Evolutionary conservation across 352 stramenopile genomes (phyloP).

Genomic region (Globisporangium nunn): DNA sequence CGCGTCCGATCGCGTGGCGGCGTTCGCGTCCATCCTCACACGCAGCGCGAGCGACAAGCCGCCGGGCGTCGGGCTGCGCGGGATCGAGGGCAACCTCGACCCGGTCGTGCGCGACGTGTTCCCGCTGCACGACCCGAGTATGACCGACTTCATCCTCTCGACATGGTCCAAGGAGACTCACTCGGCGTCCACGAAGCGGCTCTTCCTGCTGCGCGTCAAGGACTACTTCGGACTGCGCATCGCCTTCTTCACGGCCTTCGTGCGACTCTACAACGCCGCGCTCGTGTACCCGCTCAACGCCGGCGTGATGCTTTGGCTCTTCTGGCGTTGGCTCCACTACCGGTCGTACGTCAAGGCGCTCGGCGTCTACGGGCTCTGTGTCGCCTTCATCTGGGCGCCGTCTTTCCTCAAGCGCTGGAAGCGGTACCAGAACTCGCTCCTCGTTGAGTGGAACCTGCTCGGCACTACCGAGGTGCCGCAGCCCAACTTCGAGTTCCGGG

Average conservation of each 20-base stretch:
- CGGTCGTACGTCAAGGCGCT: slow-evolving; percentile 41
- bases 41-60: slow-evolving; percentile 34
- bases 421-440: slow-evolving; percentile 55
- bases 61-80: slow-evolving; percentile 33
- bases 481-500: slow-evolving; percentile 43
- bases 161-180: slow-evolving; percentile 45
- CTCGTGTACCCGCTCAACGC: slow-evolving; percentile 39
- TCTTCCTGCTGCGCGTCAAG: slow-evolving; percentile 51
- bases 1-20: slow-evolving; percentile 34
- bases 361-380: slow-evolving; percentile 37
- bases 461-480: slow-evolving; percentile 40
- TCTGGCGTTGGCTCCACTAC: slow-evolving; percentile 54
- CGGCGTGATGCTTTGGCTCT: slow-evolving; percentile 41
- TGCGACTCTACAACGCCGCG: slow-evolving; percentile 48
- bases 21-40: slow-evolving; percentile 51
- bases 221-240: slow-evolving; percentile 58
- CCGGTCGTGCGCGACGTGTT: slow-evolving; percentile 44
- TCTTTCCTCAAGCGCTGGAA: slow-evolving; percentile 52
- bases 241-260: slow-evolving; percentile 53
- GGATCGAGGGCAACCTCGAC: slow-evolving; percentile 50
- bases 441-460: slow-evolving; percentile 57
- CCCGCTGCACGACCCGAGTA: slow-evolving; percentile 51
- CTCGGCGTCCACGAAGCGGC: slow-evolving; percentile 27
- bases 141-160: slow-evolving; percentile 56
- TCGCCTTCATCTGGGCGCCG: slow-evolving; percentile 50